These are phyloP conservation scores for Saccharomycopsis synnaedendra DNA, from an alignment of 805 yeast species.

Conservation along the genomic window DNA sequence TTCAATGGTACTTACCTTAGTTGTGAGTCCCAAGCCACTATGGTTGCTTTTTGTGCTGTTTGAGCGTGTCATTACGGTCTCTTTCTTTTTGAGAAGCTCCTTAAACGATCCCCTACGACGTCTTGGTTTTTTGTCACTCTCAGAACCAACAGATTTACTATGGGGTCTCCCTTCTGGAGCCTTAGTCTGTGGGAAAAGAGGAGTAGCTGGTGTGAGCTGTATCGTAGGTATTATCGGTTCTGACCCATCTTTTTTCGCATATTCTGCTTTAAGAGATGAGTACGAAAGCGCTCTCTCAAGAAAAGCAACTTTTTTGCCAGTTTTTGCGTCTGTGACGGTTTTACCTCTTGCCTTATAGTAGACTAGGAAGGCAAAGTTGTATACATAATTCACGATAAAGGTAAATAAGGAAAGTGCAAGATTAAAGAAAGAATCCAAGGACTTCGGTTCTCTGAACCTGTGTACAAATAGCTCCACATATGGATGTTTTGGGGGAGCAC, in stretches of 20 bases:
- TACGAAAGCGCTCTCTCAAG: slow-evolving; percentile 7
- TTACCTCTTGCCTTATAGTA: slow-evolving; percentile 1
- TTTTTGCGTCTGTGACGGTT: not conserved
- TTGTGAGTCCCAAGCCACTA: not conserved
- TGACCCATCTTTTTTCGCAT: not conserved
- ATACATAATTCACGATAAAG: slow-evolving; percentile 1
- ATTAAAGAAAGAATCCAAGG: slow-evolving; percentile 6
- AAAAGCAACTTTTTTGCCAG: slow-evolving; percentile 10
- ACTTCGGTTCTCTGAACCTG: slow-evolving; percentile 8
- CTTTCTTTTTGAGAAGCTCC: slow-evolving; percentile 3
- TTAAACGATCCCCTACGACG: not conserved
- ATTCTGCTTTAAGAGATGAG: not conserved
- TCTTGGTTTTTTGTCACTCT: not conserved
- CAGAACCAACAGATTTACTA: slow-evolving; percentile 13
- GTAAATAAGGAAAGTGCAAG: slow-evolving; percentile 1
- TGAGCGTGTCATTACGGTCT: too few relatives aligned
- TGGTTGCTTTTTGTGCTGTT: not conserved
- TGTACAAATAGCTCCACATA: slow-evolving; percentile 12
- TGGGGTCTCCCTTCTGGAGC: slow-evolving; percentile 1
- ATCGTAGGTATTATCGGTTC: slow-evolving; percentile 1
- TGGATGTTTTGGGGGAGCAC: not conserved
- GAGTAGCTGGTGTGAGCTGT: slow-evolving; percentile 7
- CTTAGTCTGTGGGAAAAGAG: not conserved
- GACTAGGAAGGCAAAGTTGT: slow-evolving; percentile 2
- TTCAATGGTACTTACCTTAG: slow-evolving; percentile 7